Base-by-base conservation (phyloP, 805 yeast species). In the Starmerella asiatica region DNA sequence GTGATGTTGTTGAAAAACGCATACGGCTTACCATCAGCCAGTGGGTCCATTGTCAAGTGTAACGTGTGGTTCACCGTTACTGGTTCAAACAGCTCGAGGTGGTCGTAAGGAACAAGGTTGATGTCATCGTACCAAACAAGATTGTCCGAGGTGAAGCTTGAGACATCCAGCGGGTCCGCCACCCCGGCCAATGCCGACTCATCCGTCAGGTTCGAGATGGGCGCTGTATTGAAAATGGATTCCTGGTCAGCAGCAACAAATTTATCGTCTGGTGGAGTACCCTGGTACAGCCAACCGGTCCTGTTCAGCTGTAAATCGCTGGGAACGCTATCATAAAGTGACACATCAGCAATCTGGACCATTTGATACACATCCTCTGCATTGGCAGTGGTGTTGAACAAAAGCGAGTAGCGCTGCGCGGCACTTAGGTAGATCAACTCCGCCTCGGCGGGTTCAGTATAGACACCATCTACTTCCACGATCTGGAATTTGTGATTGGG, bases 1-100 rank as follows among this genome's bases (percentile, higher is more conserved):
- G 93, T 71, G 55, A 81, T 67, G 57, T 83, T 79, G 69, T 88
- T 86, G 78, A 88, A 84, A 65, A 88, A 80, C n/a, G 97, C 97
- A 57, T 91, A 91, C 66, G 28, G 85, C 47, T 78, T 68, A 66
- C 98, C 98, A 60, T 84, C 67, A 36, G 69, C 70, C 61, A 91
- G 68, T 67, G 82, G 82, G 59, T 79, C 77, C 96, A 91, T 85
- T 21, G 61, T 58, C 42, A 91, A 86, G 51, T 75, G 75, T 38
- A 91, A 65, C n/a, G 73, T 68, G 53, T 85, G 68, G 41, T 67
- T 66, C 34, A 53, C 50, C 57, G 83, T 93, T 12, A 86, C 75
- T 19, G 79, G 82, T 32, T 71, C 80, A 28, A 62, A 67, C 23
- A 72, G 53, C 42, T 70, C 75, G 65, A 59, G 63, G 42, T 69